Evolutionary conservation across 148 eudicot species (phyloP).

Genomic region (Vaccinium myrtillus): DNA sequence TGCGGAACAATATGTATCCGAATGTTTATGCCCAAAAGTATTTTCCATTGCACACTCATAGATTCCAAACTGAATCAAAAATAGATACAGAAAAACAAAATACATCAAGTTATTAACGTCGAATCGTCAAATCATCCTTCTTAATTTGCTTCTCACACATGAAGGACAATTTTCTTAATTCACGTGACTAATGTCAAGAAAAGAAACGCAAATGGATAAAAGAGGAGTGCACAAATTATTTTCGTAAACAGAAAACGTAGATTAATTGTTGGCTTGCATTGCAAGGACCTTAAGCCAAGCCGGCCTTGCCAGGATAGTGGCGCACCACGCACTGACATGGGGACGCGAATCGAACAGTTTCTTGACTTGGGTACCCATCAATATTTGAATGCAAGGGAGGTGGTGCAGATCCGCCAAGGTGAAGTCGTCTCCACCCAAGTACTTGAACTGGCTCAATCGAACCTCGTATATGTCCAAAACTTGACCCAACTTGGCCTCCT

Average conservation of each 20-base stretch:
- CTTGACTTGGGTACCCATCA: constrained; percentile 38
- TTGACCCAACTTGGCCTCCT: constrained; percentile 38
- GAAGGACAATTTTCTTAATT: background rate
- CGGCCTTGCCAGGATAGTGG: constrained; percentile 66
- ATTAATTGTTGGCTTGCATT: constrained; percentile 17
- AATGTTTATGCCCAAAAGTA: too few species aligned
- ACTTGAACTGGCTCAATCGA: constrained; percentile 51
- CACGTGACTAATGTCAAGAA: background rate
- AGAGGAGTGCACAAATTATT: background rate
- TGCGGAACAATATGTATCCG: too few species aligned
- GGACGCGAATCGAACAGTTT: constrained; percentile 45
- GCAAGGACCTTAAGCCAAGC: constrained; percentile 53
- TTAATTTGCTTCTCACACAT: background rate
- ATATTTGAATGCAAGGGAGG: constrained; percentile 36
- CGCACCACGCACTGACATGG: constrained; percentile 52
- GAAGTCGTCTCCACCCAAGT: constrained; percentile 58
- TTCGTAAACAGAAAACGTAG: background rate
- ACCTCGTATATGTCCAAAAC: constrained; percentile 70
- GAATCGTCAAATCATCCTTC: background rate
- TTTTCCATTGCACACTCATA: too few species aligned
- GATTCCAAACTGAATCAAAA: too few species aligned
- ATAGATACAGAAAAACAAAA: too few species aligned
- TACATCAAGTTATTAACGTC: too few species aligned
- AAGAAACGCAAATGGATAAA: background rate
- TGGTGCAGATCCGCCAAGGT: constrained; percentile 69